Conservation (phyloP, 2,329 filamentous ascomycete genomes). For the Nectriaceae sp. region DNA sequence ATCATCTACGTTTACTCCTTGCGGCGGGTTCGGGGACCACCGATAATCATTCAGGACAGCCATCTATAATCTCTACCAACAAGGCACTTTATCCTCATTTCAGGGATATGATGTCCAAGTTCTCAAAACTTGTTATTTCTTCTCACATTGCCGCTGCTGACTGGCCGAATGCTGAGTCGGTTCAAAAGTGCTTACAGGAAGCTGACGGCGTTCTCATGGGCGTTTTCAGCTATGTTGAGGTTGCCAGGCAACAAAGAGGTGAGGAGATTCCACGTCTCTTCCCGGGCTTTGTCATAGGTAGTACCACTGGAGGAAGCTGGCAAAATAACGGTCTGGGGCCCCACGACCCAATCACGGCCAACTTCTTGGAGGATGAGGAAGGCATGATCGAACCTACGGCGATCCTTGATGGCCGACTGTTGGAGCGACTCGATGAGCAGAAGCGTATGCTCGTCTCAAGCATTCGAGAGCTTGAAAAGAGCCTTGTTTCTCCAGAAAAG, state of each 20-base stretch:
- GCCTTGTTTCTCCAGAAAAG: constrained; percentile 75
- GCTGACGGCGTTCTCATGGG: constrained; percentile 95
- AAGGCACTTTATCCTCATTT: constrained; percentile 97
- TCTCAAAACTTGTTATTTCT: constrained; percentile 97
- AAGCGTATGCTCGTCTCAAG: constrained; percentile 83
- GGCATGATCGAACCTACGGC: constrained; percentile 69
- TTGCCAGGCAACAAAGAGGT: constrained; percentile 88
- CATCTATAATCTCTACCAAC: constrained; percentile 98
- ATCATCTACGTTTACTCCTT: constrained; percentile 90
- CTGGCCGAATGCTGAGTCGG: constrained; percentile 91
- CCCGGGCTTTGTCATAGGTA: constrained; percentile 90
- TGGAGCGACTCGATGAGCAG: constrained; percentile 83
- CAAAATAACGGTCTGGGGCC: constrained; percentile 68
- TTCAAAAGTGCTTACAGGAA: constrained; percentile 93
- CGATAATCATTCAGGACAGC: constrained; percentile 97
- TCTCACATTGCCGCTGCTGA: constrained; percentile 97
- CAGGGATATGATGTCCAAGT: constrained; percentile 99
- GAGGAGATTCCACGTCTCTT: constrained; percentile 92
- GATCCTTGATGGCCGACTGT: constrained; percentile 71
- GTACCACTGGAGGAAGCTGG: constrained; percentile 84
- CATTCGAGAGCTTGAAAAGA: constrained; percentile 85
- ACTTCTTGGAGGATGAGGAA: constrained; percentile 85
- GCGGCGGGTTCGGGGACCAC: constrained; percentile 95
- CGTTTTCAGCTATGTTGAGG: constrained; percentile 94
- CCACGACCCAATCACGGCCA: constrained; percentile 73